These are phyloP conservation scores for Cystobasidium sp. DNA, from an alignment of 1,284 basidiomycete genomes.

Conservation along the genomic window DNA sequence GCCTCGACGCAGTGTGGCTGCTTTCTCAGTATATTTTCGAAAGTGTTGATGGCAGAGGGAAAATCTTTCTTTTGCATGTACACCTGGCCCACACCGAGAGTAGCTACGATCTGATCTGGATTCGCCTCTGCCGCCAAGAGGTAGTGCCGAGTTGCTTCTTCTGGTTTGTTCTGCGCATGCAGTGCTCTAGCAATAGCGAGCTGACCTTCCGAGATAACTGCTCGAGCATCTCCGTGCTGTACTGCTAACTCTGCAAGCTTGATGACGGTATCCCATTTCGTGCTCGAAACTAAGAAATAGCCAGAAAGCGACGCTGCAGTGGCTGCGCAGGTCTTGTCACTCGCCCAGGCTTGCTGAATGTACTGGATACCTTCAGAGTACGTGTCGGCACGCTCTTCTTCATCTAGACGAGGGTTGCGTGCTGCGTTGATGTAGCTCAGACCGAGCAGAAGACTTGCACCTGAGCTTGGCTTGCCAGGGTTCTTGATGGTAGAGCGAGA, in stretches of 20 bases:
- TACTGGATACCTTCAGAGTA: conserved; percentile 57
- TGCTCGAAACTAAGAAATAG: conserved; percentile 41
- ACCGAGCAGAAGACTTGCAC: conserved; percentile 42
- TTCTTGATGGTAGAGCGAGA: conserved; percentile 72
- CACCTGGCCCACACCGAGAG: conserved; percentile 81
- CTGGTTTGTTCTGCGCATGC: conserved; percentile 67
- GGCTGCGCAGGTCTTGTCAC: conserved; percentile 52
- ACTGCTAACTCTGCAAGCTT: conserved; percentile 91
- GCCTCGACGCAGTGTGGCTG: conserved; percentile 66
- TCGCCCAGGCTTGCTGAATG: conserved; percentile 44
- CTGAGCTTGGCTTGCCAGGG: conserved; percentile 31
- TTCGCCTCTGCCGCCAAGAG: conserved; percentile 73
- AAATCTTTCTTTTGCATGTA: conserved; percentile 42
- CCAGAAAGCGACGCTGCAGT: conserved; percentile 53
- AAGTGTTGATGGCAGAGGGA: conserved; percentile 73
- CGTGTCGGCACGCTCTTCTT: conserved; percentile 65
- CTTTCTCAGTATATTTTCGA: conserved; percentile 72
- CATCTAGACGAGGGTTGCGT: conserved; percentile 51
- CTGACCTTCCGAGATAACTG: conserved; percentile 76
- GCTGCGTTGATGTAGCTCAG: conserved; percentile 29
- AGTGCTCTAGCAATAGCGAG: conserved; percentile 75
- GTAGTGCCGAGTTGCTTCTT: conserved; percentile 74
- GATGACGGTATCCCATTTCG: conserved; percentile 56
- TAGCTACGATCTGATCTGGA: conserved; percentile 74
- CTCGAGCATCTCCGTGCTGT: conserved; percentile 84